These are phyloP conservation scores for Cucurbitaria berberidis DNA, from an alignment of 2,329 filamentous ascomycete species.

Conservation along the genomic window DNA sequence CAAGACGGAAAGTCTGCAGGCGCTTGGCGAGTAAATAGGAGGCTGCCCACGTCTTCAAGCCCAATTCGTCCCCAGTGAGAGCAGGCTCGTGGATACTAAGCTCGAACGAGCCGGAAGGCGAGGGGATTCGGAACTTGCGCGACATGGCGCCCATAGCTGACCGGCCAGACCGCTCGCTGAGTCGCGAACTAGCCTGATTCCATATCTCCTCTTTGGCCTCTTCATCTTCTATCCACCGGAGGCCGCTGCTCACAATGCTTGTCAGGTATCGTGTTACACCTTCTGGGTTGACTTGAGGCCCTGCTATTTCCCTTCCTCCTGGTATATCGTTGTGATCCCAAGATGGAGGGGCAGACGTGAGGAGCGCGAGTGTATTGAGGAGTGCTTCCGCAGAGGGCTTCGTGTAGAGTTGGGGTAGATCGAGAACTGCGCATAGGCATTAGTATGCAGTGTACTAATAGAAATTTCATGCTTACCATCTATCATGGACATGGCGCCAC, in stretches of 20 bases:
- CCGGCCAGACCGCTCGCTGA: conserved; percentile 86
- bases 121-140: conserved; percentile 65
- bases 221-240: conserved; percentile 73
- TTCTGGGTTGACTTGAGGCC: conserved; percentile 53
- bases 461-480: conserved; percentile 29
- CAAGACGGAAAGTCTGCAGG: conserved; percentile 54
- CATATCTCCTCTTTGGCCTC: conserved; percentile 72
- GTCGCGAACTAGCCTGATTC: conserved; percentile 77
- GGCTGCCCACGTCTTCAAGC: conserved; percentile 94
- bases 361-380: conserved; percentile 67
- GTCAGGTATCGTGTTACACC: conserved; percentile 70
- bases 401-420: conserved; percentile 83
- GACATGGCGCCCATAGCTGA: conserved; percentile 69
- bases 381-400: conserved; percentile 71
- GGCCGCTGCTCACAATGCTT: conserved; percentile 68
- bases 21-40: conserved; percentile 83
- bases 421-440: conserved; percentile 60
- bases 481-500: conserved; percentile 31
- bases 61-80: conserved; percentile 84
- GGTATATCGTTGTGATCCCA: conserved; percentile 58
- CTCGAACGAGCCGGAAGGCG: conserved; percentile 51
- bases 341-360: conserved; percentile 70
- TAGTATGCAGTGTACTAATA: conserved; percentile 9
- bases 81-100: conserved; percentile 84
- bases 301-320: not conserved